These are phyloP conservation scores for Suhomyces sp. DNA, from an alignment of 805 yeast genomes.

Conservation along the genomic window DNA sequence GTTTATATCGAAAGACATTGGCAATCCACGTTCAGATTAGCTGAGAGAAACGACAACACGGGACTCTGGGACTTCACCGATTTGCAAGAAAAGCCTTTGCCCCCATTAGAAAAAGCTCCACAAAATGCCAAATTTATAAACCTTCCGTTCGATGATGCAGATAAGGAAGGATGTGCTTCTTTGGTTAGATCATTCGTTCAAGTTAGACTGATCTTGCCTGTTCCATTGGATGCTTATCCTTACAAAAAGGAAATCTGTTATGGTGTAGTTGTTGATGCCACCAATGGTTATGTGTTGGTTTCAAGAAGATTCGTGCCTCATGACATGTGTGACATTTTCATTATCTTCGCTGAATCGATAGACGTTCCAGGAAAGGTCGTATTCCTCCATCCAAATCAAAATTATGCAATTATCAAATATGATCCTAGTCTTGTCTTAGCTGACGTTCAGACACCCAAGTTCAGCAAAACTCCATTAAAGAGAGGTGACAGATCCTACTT, in stretches of 20 bases:
- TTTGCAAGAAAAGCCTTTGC: constrained; percentile 60
- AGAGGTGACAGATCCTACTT: constrained; percentile 79
- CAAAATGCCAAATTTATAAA: constrained; percentile 70
- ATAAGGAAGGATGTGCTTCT: constrained; percentile 47
- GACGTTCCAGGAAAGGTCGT: constrained; percentile 77
- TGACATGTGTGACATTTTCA: constrained; percentile 70
- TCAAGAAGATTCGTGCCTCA: constrained; percentile 82
- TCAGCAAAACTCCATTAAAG: constrained; percentile 54
- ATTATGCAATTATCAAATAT: constrained; percentile 79
- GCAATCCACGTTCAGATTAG: constrained; percentile 68
- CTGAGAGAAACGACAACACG: constrained; percentile 55
- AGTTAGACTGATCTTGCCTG: constrained; percentile 62
- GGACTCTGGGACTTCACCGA: constrained; percentile 57
- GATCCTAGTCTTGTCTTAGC: constrained; percentile 75
- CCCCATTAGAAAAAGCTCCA: constrained; percentile 51
- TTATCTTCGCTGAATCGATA: constrained; percentile 83
- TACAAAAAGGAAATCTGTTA: constrained; percentile 60
- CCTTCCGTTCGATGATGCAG: constrained; percentile 54
- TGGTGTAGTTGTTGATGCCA: constrained; percentile 82
- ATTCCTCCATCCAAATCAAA: constrained; percentile 84
- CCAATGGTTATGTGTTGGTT: constrained; percentile 73
- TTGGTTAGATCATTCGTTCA: constrained; percentile 70
- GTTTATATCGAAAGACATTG: constrained; percentile 83
- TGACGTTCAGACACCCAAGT: constrained; percentile 65
- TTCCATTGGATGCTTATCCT: constrained; percentile 75